phyloP scores from a whole-genome alignment of 768 basidiomycete species.

The Tricholoma sp. region DNA sequence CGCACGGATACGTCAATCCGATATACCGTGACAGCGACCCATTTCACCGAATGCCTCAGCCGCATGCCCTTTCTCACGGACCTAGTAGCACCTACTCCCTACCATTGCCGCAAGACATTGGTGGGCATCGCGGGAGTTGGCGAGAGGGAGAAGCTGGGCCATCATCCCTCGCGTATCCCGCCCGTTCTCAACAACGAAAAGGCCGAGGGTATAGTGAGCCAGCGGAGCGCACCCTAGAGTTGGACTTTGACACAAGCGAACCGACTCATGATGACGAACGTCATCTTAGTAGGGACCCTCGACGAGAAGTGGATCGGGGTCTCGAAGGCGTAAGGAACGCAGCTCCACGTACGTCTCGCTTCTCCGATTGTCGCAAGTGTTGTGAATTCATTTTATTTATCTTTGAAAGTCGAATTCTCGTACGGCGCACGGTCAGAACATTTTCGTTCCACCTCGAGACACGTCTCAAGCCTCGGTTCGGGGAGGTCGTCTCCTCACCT shows the following conservation, averaged over 20 bases:
- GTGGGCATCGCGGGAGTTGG: slow-evolving; percentile 15
- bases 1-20: slow-evolving; percentile 23
- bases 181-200: slow-evolving; percentile 13
- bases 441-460: background rate
- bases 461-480: background rate
- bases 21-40: slow-evolving; percentile 30
- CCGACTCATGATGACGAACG: background rate
- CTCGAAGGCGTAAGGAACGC: background rate
- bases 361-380: background rate
- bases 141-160: slow-evolving; percentile 43
- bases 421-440: background rate
- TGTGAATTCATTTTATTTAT: background rate
- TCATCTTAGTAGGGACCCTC: background rate
- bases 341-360: background rate
- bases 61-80: slow-evolving; percentile 20
- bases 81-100: slow-evolving; percentile 10
- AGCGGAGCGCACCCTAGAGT: slow-evolving; percentile 14
- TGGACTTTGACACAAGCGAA: slow-evolving; percentile 11
- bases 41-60: slow-evolving; percentile 22
- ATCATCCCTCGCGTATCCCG: slow-evolving; percentile 29
- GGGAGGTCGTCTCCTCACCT: slow-evolving; percentile 6
- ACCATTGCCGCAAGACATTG: slow-evolving; percentile 13
- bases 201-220: slow-evolving; percentile 19
- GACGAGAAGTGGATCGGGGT: background rate
- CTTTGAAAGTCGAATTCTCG: background rate